Base-by-base conservation (phyloP, 1,284 basidiomycete species). In the Kalmanozyma brasiliensis region DNA sequence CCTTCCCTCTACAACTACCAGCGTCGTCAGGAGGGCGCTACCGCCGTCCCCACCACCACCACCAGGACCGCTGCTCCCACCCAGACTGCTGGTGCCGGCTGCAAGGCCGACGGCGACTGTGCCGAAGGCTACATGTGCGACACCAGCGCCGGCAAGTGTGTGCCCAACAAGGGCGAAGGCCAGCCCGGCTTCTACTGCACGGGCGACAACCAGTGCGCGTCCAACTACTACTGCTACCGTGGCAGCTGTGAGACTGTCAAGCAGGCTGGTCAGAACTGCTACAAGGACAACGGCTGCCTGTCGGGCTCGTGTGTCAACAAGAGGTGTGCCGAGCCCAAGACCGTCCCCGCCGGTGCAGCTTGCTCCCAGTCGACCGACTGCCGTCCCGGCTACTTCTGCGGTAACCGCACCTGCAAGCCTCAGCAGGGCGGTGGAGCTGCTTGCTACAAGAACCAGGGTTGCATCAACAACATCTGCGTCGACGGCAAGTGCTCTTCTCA, bases 381-480 rank as follows among this genome's bases (percentile, higher is more conserved):
- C 37, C 22, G 23, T 11, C 10, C 22, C 22, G 49, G 51, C 29
- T 20, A 22, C 14, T 58, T 66, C 58, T 66, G 68, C 55, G 42
- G 41, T 34, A 60, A 65, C 48, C 26, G 43, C 29, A 52, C 40
- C 33, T 72, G 68, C 36, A 34, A 49, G 13, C 46, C 41, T 23
- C 16, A 49, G 20, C n/a, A 38, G 36, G 10, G n/a, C 9, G 19
- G 24, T 43, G 55, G 55, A 11, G 11, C 26, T n/a, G 62, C 57
- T 55, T 68, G 65, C 65, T 62, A 68, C 65, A 62, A 62, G 59
- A 29, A 52, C 49, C 43, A 53, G 47, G 62, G 59, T n/a, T 72
- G 68, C 52, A 49, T 47, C 29, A 48, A 32, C 13, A 40, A 44
- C 17, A 24, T 42, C 52, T 72, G 68, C 59, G 37, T 32, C 19